Evolutionary conservation across 805 yeast genomes (phyloP), one percentile per base, ranked within the genome.

Genomic region (Kodamaea nitidulidarum): DNA sequence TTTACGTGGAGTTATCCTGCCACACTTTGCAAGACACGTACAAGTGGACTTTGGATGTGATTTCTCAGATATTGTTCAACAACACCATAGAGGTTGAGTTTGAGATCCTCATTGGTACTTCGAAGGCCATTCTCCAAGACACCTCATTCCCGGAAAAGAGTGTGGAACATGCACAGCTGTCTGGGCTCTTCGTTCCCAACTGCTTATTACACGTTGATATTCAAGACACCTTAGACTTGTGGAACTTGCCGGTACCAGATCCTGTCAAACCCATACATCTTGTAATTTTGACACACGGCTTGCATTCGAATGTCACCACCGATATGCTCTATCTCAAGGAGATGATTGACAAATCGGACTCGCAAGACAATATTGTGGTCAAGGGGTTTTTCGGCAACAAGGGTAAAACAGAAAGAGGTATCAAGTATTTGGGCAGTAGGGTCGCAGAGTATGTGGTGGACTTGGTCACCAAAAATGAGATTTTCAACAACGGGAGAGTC

Each of bases 241-340:
- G 98, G 97, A 75, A 78, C 55, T 55, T 71, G 27, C 93, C 95
- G 0, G 42, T 63, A 0, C 76, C 73, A 2, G 41, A 52, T 40
- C 41, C 63, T 8, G 63, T 71, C 0, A 58, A 62, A 41, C 93
- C 95, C 0, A 75, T 81, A 10, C 98, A 93, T 65, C 65, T 93
- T 40, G 93, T 91, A 2, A 70, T 93, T 3, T 49, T 90, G 9
- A 88, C 96, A 0, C 98, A 93, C 58, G 98, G 98, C 0, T 72
- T 93, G 17, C 95, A 88, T 53, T 86, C 97, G 1, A 93, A 90
- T 52, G 75, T 81, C 4, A 81, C 93, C 1, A 88, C 95, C 8
- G 98, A 93, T 59, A 78, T 93, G 95, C 70, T 86, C 14, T 90
- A 82, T 51, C 52, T 91, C 41, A 88, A 88, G 48, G 98, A 93